Evolutionary conservation across 228 moss, liverwort and hornwort genomes (phyloP).

Genomic region (Sphagnum magellanicum): DNA sequence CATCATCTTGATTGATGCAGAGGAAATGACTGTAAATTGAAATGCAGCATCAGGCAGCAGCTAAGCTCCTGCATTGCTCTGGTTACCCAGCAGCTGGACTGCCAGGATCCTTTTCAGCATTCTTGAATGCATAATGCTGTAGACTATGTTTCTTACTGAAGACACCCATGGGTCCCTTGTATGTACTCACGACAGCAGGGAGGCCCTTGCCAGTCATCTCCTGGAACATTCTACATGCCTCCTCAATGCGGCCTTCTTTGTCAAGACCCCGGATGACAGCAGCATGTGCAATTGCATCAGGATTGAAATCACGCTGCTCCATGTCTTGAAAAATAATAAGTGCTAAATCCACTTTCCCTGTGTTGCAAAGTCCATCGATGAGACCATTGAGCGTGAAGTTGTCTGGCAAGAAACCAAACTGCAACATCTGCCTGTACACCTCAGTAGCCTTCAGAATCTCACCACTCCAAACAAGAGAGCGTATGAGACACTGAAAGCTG

Average conservation of each 20-base stretch:
- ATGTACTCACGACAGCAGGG: not conserved
- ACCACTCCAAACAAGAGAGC: slow-evolving; percentile 51
- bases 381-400: slow-evolving; percentile 69
- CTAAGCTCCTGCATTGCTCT: no score
- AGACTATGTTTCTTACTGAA: no score
- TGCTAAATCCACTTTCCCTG: slow-evolving; percentile 53
- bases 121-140: no score
- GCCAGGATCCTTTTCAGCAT: no score
- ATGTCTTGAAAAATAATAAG: slow-evolving; percentile 40
- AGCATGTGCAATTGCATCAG: slow-evolving; percentile 53
- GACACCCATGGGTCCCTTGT: not conserved
- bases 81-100: no score
- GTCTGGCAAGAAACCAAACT: slow-evolving; percentile 52
- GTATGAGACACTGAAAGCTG: slow-evolving; percentile 66
- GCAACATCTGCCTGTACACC: slow-evolving; percentile 53
- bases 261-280: slow-evolving; percentile 63
- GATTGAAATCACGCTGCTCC: slow-evolving; percentile 36
- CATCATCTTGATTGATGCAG: no score
- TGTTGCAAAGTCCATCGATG: slow-evolving; percentile 61
- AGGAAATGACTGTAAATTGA: no score
- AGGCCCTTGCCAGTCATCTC: slow-evolving; percentile 56
- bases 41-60: no score
- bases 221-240: slow-evolving; percentile 55
- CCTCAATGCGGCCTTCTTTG: slow-evolving; percentile 52
- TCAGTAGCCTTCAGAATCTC: slow-evolving; percentile 38